Evolutionary conservation across 2,329 filamentous ascomycete species (phyloP).

Genomic region (Colletotrichum cordylinicola): DNA sequence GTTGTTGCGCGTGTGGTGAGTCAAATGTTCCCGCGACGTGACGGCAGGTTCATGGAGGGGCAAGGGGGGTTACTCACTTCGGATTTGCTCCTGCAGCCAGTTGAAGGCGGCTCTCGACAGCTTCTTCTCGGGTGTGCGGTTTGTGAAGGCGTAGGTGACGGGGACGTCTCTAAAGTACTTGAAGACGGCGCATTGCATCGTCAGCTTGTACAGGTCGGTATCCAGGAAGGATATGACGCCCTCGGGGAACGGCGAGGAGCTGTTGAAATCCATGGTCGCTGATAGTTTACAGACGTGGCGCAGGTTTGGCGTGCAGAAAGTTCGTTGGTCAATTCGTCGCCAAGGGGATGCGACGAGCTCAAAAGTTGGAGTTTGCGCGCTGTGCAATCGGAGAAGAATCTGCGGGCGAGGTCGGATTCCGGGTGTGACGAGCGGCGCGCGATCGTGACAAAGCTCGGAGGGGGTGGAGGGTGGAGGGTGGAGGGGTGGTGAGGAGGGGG

Average conservation of each 20-base stretch:
- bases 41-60: background rate
- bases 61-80: constrained; percentile 55
- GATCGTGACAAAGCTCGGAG: constrained; percentile 18
- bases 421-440: background rate
- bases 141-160: constrained; percentile 94
- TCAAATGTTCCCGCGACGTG: background rate
- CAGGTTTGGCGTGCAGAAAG: background rate
- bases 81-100: constrained; percentile 86
- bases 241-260: constrained; percentile 71
- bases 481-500: background rate
- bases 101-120: constrained; percentile 81
- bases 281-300: background rate
- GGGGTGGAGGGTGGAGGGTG: background rate
- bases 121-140: constrained; percentile 93
- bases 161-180: constrained; percentile 86
- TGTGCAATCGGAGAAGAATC: background rate
- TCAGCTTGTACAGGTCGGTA: constrained; percentile 91
- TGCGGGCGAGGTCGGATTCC: constrained; percentile 3
- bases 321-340: background rate
- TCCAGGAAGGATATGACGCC: constrained; percentile 85
- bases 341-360: background rate
- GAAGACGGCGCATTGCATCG: constrained; percentile 96
- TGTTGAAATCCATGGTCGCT: constrained; percentile 67
- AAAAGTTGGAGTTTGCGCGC: background rate
- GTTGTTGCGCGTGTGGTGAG: background rate